Evolutionary conservation across 2,329 filamentous ascomycete species (phyloP), one percentile per base, ranked within the genome.

Genomic region (Stromatinia cepivora): DNA sequence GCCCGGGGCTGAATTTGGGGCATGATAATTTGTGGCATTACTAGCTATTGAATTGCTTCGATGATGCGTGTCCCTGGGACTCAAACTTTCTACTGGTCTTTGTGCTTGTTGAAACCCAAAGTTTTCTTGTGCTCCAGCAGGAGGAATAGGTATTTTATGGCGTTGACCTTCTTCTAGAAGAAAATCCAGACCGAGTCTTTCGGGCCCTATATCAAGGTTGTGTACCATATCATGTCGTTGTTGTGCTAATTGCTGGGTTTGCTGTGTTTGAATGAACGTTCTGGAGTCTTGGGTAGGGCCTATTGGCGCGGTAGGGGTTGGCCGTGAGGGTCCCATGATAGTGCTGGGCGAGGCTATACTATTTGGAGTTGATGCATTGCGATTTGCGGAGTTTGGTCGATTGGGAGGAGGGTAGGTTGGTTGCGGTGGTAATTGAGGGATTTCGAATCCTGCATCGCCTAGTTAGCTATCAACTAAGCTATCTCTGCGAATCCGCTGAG

Each of bases 131-230:
- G 57, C 25, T 13, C 48, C 58, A 36, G 28, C 25, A 28, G 59
- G 70, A 36, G 84, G 83, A 62, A 83, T 84, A 54, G 83, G 82
- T 65, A 86, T 84, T 74, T 82, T 84, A 72, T 79, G 83, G 31
- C 84, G 85, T 62, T 87, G 85, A 9, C 85, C 83, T 46, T 85
- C 81, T 70, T 90, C 88, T 1, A 94, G 83, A 2, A 95, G 82
- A 73, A 93, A 94, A 69, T 89, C 90, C 45, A 95, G 85, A 8
- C 88, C 90, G 11, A 94, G 82, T 59, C 88, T 85, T 76, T 94
- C 91, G 0, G 85, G 82, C 3, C 85, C 85, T 70, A 91, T 81
- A 52, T 90, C 86, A 1, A 91, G 77, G 52, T 84, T 84, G 69
- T 89, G 86, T 25, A 82, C 78, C 63, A 84, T 80, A 28, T 84